phyloP scores from a whole-genome alignment of 1,139 yeast species.

The Petasospora fabianii region DNA sequence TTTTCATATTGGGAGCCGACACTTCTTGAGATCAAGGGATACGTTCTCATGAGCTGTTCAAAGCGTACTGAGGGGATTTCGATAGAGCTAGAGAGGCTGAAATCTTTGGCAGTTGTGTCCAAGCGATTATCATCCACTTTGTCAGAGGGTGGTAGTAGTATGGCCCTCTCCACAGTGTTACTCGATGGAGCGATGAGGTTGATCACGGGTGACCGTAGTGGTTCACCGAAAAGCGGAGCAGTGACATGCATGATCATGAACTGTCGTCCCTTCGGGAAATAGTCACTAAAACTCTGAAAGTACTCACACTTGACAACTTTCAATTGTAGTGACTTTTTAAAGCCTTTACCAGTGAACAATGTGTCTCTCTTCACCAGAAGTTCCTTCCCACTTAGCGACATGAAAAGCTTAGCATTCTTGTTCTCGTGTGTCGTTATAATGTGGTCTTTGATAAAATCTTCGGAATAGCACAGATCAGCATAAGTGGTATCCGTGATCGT shows the following conservation, averaged over 20 bases:
- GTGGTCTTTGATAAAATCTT: slow-evolving; percentile 71
- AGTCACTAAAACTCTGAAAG: slow-evolving; percentile 41
- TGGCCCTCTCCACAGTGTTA: slow-evolving; percentile 6
- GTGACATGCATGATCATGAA: slow-evolving; percentile 54
- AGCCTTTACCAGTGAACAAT: slow-evolving; percentile 56
- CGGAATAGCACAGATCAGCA: slow-evolving; percentile 56
- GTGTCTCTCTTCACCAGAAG: slow-evolving; percentile 53
- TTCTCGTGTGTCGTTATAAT: slow-evolving; percentile 45
- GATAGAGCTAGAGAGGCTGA: not conserved
- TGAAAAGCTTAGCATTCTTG: slow-evolving; percentile 45
- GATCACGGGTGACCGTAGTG: slow-evolving; percentile 13
- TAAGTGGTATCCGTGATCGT: slow-evolving; percentile 43
- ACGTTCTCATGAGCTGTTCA: slow-evolving; percentile 43
- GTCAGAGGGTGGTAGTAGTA: no score
- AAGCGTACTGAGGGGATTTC: slow-evolving; percentile 24
- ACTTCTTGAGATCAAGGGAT: slow-evolving; percentile 44
- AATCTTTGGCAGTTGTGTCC: no score
- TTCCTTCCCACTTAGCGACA: slow-evolving; percentile 59
- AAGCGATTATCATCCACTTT: no score
- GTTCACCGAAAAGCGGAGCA: slow-evolving; percentile 44
- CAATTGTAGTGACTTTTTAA: slow-evolving; percentile 44
- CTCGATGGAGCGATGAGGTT: slow-evolving; percentile 13
- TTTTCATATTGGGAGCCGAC: slow-evolving; percentile 43
- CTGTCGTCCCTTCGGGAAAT: slow-evolving; percentile 46
- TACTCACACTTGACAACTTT: slow-evolving; percentile 42